phyloP scores from a whole-genome alignment of 148 eudicot species.

The Fagopyrum esculentum region DNA sequence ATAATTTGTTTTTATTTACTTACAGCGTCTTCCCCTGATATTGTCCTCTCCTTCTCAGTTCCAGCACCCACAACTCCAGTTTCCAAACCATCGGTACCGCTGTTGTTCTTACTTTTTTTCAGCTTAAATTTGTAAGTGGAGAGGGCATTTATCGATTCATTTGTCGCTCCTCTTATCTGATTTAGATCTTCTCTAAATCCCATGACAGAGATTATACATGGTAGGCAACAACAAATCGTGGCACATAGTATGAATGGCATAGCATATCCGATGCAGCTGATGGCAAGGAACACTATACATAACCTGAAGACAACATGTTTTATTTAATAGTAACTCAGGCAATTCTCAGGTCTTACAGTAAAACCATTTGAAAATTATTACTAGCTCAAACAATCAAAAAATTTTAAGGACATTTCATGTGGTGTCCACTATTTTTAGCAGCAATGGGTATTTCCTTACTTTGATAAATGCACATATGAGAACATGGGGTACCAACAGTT shows the following conservation, averaged over 20 bases:
- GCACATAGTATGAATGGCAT: constrained; percentile 97
- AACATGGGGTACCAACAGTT: background rate
- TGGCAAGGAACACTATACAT: constrained; percentile 79
- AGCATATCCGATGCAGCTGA: constrained; percentile 97
- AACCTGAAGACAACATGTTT: constrained; percentile 39
- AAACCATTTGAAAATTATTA: background rate
- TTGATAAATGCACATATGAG: background rate
- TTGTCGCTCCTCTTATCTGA: constrained; percentile 79
- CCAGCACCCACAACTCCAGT: constrained; percentile 78
- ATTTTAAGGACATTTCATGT: background rate
- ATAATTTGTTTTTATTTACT: constrained; percentile 10
- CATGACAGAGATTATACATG: constrained; percentile 79
- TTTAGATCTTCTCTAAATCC: constrained; percentile 81
- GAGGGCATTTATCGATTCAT: constrained; percentile 77
- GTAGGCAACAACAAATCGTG: constrained; percentile 92
- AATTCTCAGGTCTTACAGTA: background rate
- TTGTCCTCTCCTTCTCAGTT: constrained; percentile 73
- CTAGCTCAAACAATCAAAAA: background rate
- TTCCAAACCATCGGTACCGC: constrained; percentile 33
- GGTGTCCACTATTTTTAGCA: background rate
- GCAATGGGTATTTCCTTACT: background rate
- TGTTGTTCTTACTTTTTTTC: constrained; percentile 47
- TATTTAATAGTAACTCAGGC: background rate
- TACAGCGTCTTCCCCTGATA: constrained; percentile 95
- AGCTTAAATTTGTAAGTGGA: constrained; percentile 78